Base-by-base conservation (phyloP, 177 flowering plant genomes). In the Vitis hybrid region DNA sequence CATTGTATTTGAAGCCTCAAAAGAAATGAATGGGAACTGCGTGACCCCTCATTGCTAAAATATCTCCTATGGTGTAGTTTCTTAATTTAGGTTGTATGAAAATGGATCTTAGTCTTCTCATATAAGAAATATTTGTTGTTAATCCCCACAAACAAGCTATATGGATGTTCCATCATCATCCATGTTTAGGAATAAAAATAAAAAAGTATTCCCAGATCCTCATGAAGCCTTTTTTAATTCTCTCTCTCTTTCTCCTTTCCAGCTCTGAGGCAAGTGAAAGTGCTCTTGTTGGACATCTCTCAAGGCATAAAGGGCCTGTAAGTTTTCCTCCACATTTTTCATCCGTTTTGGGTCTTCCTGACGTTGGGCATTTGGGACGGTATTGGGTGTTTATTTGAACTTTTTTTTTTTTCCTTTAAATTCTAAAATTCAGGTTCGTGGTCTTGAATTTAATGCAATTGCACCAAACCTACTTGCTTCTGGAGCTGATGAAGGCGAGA, bases 401-500 rank as follows among this genome's bases (percentile, higher is more conserved):
- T 64, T 57, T 15, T 45, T 39, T 60, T 15, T 60, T 15, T 56
- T 18, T 18, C 14, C 14, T 39, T 39, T 5, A 39, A 39, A 39
- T 39, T 39, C 48, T 39, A 39, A 39, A 45, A 61, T 74, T 66
- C 80, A 95, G 98, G 98, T 96, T 65, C 98, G 91, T 63, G 99
- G 99, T 78, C 77, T 96, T 77, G 99, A 92, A 65, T 96, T 93
- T 66, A 92, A 90, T 84, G 49, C 69, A 52, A 68, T 81, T 62
- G 22, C 91, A 13, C 92, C 99, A 72, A 85, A 93, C 70, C 74
- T 82, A 26, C 95, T 96, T 70, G 99, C 98, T 51, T 92, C 99
- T 75, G 99, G 99, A 51, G 95, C 99, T 64, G 97, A 90, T 70
- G 97, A 87, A 75, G 99, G 99, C 68, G 98, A 96, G 74, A 85